Conservation (phyloP, 257 asterid species). For the Solanum tarapatanum region DNA sequence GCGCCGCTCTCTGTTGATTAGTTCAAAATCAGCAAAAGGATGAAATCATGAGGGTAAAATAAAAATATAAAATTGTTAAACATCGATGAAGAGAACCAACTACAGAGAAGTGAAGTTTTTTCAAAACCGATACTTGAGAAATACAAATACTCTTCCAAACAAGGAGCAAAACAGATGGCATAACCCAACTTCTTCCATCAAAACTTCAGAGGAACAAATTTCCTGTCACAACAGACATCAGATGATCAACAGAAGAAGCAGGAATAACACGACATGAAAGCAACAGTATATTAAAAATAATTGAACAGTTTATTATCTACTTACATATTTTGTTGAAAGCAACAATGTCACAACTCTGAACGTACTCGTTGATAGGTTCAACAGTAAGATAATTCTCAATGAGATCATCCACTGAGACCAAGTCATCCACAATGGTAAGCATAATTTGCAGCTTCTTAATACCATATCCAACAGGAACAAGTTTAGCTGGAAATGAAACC, state of each 20-base stretch:
- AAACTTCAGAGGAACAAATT: background rate
- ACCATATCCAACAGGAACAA: constrained; percentile 65
- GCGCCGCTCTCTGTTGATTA: background rate
- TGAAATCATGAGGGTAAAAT: background rate
- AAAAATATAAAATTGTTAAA: too few species aligned
- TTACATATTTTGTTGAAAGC: constrained; percentile 69
- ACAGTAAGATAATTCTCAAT: constrained; percentile 47
- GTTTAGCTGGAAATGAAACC: constrained; percentile 34
- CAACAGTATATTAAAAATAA: background rate
- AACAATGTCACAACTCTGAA: constrained; percentile 64
- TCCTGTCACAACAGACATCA: background rate
- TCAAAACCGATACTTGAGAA: background rate
- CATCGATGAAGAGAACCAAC: background rate
- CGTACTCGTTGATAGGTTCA: constrained; percentile 53
- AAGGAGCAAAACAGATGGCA: background rate
- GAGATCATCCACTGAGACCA: constrained; percentile 49
- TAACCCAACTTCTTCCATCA: background rate
- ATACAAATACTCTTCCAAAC: background rate
- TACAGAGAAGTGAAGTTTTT: background rate
- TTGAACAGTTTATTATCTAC: constrained; percentile 8
- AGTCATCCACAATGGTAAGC: constrained; percentile 63
- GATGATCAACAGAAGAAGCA: background rate
- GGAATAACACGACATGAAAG: background rate
- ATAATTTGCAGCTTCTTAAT: constrained; percentile 65
- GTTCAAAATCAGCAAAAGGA: background rate